Base-by-base conservation (phyloP, 768 basidiomycete species). In the Auriscalpium orientale region DNA sequence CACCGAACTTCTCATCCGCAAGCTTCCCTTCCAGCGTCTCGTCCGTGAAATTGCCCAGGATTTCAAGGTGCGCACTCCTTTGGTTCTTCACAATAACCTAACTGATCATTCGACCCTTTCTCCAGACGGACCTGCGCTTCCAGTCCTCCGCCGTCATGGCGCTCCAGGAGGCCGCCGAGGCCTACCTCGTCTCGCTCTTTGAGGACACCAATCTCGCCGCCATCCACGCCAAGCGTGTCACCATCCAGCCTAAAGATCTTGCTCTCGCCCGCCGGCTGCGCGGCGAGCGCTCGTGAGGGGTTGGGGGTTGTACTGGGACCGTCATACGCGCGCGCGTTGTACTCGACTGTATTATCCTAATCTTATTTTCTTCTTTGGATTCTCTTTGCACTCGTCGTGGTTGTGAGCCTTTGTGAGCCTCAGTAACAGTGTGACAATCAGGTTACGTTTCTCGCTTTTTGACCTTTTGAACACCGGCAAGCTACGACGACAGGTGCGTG, bases 11-110 rank as follows among this genome's bases (percentile, higher is more conserved):
- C 69, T 72, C 61, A 72, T 72, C 60, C 69, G 71, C 56, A 72
- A 83, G 71, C 79, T 84, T 55, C 81, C 81, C 57, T 83, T 83
- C 82, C 82, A 83, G 67, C 79, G 81, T 57, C 77, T 84, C 53
- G 82, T 83, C 53, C 78, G 77, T 61, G 82, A 83, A 64, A 83
- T 83, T 62, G 82, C 82, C 37, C 82, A 83, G 70, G 82, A 83
- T 69, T 83, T 82, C 73, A 83, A 84, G 77, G 76, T 76, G 40
- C 44, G 68, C 58, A 1, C 10, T 12, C 12, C 4, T 16, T 12
- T 4, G 0, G 45, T 13, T 3, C 21, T 2, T 18, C 33, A 9
- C 9, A 12, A 21, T 18, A 12, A 13, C 22, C 16, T 11, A 11
- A 10, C 46, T 46, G 28, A 28, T 46, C 34, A 11, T 38, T 34